Percentiles rank a stretch among this genome's conserved stretches.
Conservation (phyloP, 192 early-diverging fungal genomes). For the Coemansia sp. region DNA sequence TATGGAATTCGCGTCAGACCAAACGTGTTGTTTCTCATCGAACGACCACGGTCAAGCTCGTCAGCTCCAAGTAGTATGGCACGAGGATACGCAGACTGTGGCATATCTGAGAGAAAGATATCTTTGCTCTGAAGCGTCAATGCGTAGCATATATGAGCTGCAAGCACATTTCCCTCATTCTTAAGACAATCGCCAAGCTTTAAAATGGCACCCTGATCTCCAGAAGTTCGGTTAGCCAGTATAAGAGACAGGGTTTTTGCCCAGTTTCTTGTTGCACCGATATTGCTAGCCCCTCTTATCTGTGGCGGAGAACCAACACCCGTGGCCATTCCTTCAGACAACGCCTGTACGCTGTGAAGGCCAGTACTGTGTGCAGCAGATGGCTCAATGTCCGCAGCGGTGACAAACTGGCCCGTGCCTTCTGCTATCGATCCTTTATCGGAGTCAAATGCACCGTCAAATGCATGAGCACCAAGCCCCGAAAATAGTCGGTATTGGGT, state of each 20-base stretch:
- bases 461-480: constrained; percentile 58
- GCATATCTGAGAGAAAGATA: constrained; percentile 62
- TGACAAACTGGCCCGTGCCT: constrained; percentile 20
- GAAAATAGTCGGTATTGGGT: constrained; percentile 71
- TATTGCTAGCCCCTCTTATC: background rate
- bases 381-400: constrained; percentile 28
- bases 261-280: constrained; percentile 59
- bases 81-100: constrained; percentile 62
- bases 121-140: constrained; percentile 59
- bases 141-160: constrained; percentile 83
- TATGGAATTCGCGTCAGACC: constrained; percentile 1
- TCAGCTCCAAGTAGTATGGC: constrained; percentile 70
- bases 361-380: background rate
- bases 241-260: constrained; percentile 72
- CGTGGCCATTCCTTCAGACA: background rate
- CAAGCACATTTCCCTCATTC: constrained; percentile 54
- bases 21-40: constrained; percentile 8
- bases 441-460: constrained; percentile 11
- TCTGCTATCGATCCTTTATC: background rate
- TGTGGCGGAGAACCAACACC: background rate
- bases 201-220: constrained; percentile 69
- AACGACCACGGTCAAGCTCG: constrained; percentile 26
- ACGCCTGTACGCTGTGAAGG: background rate
- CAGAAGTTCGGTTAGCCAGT: constrained; percentile 80
- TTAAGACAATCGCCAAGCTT: constrained; percentile 77